Base-by-base conservation (phyloP, 106 monocot genomes). In the Dioscorea alata region DNA sequence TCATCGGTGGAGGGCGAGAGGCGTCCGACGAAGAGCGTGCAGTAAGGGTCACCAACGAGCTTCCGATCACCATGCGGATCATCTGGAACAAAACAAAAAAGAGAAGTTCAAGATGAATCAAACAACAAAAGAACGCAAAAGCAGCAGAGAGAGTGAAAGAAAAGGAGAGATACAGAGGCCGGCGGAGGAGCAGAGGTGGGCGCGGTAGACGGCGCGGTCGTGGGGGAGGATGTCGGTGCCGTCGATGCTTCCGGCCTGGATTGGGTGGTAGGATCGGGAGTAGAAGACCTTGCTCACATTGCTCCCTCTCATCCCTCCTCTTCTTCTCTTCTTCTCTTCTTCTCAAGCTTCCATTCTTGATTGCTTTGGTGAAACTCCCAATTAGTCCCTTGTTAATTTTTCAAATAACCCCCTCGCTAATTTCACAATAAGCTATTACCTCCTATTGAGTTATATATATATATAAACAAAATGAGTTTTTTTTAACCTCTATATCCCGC, bases 171-270 rank as follows among this genome's bases (percentile, higher is more conserved):
- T 24, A 99, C 99, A 99, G 54, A 93, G 87, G 67, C 85, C 83
- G 17, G 89, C 86, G 21, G 74, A 64, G 28, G 93, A 93, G 73
- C 99, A 99, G 70, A 99, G 81, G 23, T 76, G 79, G 33, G 99
- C 99, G 57, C 99, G 82, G 72, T 81, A 88, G 66, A 93, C 71
- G 74, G 82, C 99, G 76, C 90, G 93, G 79, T 99, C 99, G 77
- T 99, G 99, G 50, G 99, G 92, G 20, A 90, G 83, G 53, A 79
- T 74, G 53, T 99, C 93, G 50, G 99, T 99, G 70, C 99, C 99
- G 64, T 99, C 93, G 81, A 99, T 93, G 83, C 99, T 99, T 14
- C 99, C 99, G 8, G 90, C 85, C 60, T 99, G 99, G 61, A 99
- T 93, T 24, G 93, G 93, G 74, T 99, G 93, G 80, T 93, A 99